These are phyloP conservation scores for Erysimum pusillum DNA, from an alignment of 441 rosid genomes.

Conservation along the genomic window DNA sequence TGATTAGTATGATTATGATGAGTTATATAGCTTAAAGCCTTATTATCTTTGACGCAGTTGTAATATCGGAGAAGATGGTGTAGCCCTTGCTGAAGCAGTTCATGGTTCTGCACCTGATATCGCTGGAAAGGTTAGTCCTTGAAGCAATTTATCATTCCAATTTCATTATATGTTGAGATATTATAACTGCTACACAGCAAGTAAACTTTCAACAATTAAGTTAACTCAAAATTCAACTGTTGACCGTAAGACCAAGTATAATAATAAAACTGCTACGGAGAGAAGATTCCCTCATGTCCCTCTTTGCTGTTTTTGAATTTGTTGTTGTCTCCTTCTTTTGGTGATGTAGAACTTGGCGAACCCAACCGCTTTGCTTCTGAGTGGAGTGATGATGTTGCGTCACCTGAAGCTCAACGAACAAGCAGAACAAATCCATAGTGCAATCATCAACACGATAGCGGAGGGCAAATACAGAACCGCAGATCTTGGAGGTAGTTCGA, in stretches of 20 bases:
- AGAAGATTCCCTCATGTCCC: background rate
- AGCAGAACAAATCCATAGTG: slow-evolving; percentile 86
- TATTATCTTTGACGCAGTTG: slow-evolving; percentile 63
- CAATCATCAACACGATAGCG: slow-evolving; percentile 83
- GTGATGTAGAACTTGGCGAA: slow-evolving; percentile 77
- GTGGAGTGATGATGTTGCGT: slow-evolving; percentile 88
- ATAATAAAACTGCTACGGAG: background rate
- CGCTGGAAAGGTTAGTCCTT: slow-evolving; percentile 91
- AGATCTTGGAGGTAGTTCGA: slow-evolving; percentile 84
- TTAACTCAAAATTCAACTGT: slow-evolving; percentile 3
- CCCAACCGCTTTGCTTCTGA: slow-evolving; percentile 90
- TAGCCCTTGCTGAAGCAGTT: slow-evolving; percentile 99
- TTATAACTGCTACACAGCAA: background rate
- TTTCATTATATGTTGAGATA: background rate
- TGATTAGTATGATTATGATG: background rate
- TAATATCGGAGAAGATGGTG: slow-evolving; percentile 98
- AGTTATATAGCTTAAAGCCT: slow-evolving; percentile 36
- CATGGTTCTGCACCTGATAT: slow-evolving; percentile 99
- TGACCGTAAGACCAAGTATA: slow-evolving; percentile 1
- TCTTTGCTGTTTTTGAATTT: background rate
- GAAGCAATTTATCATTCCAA: background rate
- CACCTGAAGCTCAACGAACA: slow-evolving; percentile 81
- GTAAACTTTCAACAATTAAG: background rate
- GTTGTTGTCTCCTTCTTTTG: slow-evolving; percentile 18
- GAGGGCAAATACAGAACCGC: slow-evolving; percentile 93